phyloP scores from a whole-genome alignment of 495 filamentous ascomycete species.

The Bacidia gigantensis region DNA sequence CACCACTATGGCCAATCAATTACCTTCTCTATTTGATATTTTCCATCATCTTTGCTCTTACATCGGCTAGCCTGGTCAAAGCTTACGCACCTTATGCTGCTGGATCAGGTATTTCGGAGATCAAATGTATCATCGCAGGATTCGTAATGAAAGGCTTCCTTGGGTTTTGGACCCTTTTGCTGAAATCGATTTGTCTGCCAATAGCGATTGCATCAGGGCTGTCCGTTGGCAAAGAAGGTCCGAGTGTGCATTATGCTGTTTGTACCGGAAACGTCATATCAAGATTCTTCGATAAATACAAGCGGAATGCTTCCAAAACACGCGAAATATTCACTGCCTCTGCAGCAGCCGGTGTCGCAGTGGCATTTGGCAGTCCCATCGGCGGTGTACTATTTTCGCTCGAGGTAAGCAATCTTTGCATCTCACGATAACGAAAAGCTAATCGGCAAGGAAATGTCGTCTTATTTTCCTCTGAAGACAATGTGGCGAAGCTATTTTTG shows the following conservation, averaged over 20 bases:
- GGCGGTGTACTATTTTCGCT: conserved; percentile 93
- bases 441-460: conserved; percentile 70
- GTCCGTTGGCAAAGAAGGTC: conserved; percentile 93
- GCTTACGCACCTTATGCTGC: conserved; percentile 93
- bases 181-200: conserved; percentile 86
- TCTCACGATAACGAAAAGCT: conserved; percentile 1
- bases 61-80: conserved; percentile 75
- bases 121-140: conserved; percentile 99
- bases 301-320: conserved; percentile 83
- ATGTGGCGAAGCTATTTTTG: conserved; percentile 98
- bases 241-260: conserved; percentile 95
- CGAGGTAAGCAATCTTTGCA: conserved; percentile 36
- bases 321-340: conserved; percentile 90
- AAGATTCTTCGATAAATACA: conserved; percentile 83
- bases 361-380: conserved; percentile 95
- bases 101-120: conserved; percentile 94
- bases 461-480: conserved; percentile 91
- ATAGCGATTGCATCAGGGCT: conserved; percentile 89
- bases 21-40: conserved; percentile 83
- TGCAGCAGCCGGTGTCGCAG: conserved; percentile 87
- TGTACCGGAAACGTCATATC: conserved; percentile 97
- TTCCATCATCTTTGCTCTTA: conserved; percentile 69
- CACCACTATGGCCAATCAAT: conserved; percentile 59
- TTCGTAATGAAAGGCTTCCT: conserved; percentile 99
- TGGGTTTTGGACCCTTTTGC: conserved; percentile 79